Conservation (phyloP, 768 basidiomycete genomes). For the Vararia minispora region DNA sequence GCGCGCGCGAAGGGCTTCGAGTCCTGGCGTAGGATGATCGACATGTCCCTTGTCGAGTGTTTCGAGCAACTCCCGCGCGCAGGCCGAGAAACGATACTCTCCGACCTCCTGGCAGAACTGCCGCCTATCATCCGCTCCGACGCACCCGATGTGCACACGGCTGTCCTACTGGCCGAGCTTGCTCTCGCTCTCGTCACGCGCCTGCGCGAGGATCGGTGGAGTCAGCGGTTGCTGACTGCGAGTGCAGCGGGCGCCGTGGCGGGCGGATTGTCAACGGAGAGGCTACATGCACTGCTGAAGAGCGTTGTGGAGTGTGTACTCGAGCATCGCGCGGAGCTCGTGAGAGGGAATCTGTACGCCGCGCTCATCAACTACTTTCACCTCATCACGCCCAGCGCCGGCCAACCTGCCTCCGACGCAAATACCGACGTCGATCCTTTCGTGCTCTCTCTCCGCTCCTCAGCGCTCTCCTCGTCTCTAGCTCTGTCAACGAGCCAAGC, state of each 20-base stretch:
- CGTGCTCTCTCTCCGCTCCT: constrained; percentile 2
- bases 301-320: constrained; percentile 65
- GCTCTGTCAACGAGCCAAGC: not conserved
- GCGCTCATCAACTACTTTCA: constrained; percentile 84
- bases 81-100: constrained; percentile 77
- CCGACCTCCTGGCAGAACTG: constrained; percentile 80
- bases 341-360: constrained; percentile 93
- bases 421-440: constrained; percentile 12
- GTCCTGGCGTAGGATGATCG: constrained; percentile 77
- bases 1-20: constrained; percentile 64
- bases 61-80: constrained; percentile 77
- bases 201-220: constrained; percentile 71
- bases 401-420: not conserved
- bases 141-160: constrained; percentile 58
- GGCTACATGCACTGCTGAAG: constrained; percentile 64
- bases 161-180: constrained; percentile 76
- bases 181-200: constrained; percentile 78
- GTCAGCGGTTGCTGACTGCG: constrained; percentile 58
- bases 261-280: constrained; percentile 68
- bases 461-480: constrained; percentile 21
- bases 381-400: constrained; percentile 32
- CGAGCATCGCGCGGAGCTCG: constrained; percentile 70
- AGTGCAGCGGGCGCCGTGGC: constrained; percentile 51
- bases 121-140: constrained; percentile 55
- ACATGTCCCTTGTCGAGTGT: constrained; percentile 78